Evolutionary conservation across 2,329 filamentous ascomycete species (phyloP).

Genomic region (Orbilia blumenaviensis): DNA sequence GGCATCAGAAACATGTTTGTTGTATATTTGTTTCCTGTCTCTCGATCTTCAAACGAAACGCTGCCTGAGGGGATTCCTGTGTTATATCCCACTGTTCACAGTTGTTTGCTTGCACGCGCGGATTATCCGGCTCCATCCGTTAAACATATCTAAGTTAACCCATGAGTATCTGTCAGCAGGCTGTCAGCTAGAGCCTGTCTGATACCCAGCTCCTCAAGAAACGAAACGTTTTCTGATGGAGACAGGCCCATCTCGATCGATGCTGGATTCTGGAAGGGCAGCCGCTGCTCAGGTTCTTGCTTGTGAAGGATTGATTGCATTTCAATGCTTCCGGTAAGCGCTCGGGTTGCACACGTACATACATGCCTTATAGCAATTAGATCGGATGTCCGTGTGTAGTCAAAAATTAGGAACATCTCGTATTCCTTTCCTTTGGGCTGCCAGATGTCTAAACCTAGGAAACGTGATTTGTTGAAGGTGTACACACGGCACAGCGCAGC

Average conservation of each 20-base stretch:
- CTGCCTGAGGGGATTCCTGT: background rate
- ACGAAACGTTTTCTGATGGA: conserved; percentile 36
- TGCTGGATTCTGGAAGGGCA: background rate
- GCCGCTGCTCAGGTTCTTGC: conserved; percentile 5
- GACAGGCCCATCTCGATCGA: conserved; percentile 15
- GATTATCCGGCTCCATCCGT: background rate
- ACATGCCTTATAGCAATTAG: background rate
- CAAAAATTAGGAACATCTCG: conserved; percentile 13
- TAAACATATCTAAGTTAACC: no score
- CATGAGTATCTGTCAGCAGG: background rate
- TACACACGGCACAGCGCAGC: conserved; percentile 27
- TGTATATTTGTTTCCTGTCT: conserved; percentile 44
- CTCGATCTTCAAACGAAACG: conserved; percentile 46
- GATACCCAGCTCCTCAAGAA: conserved; percentile 3
- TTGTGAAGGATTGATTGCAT: conserved; percentile 9
- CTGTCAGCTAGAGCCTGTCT: background rate
- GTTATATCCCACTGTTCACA: background rate
- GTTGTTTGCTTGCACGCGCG: no score
- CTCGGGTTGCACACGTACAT: conserved; percentile 8
- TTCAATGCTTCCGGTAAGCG: conserved; percentile 20
- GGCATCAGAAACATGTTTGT: conserved; percentile 29
- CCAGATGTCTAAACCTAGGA: conserved; percentile 22
- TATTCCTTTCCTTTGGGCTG: conserved; percentile 22
- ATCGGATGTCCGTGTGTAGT: conserved; percentile 11
- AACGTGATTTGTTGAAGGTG: conserved; percentile 36